Base-by-base conservation (phyloP, 2,329 filamentous ascomycete species). In the Delphinella strobiligena region DNA sequence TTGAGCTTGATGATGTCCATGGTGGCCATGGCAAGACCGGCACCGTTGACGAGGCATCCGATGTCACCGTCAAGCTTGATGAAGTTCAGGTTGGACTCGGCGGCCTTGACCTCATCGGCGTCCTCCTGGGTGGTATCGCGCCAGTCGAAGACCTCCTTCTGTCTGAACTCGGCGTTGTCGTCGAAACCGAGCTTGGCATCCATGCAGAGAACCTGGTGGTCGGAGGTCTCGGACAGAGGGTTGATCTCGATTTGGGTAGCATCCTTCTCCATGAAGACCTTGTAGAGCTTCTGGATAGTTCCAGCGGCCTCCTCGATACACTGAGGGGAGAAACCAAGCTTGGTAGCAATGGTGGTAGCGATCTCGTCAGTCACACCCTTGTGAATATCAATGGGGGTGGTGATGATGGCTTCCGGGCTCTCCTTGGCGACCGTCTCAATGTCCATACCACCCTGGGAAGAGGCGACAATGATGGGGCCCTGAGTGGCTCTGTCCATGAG, bases 1-100 rank as follows among this genome's bases (percentile, higher is more conserved):
- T 96, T 98, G 48, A 98, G 78, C 79, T 98, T 96, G 77, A 98
- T 98, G 66, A 98, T 96, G 67, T 98, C 91, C 91, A 98, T 98
- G 62, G 91, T 98, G 48, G 91, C 91, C 91, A 98, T 98, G 68
- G 91, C 91, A 51, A 98, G 82, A 71, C 91, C 91, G 56, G 91
- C 91, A 62, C 91, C 91, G 71, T 98, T 98, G 71, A 98, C 91
- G 45, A 96, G 75, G 73, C 91, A 98, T 67, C 91, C 91, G 62
- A 98, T 98, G 62, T 98, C 91, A 62, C 91, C 91, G 61, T 96
- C 91, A 46, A 98, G 82, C 78, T 98, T 98, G 76, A 98, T 98
- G 72, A 98, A 98, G 79, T 98, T 98, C 52, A 98, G 78, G 56
- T 86, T 86, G 52, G 69, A 88, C 75, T 93, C 72, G 56, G 88